Percentiles rank a stretch among this genome's conserved stretches.
Conservation (phyloP, 2,329 filamentous ascomycete genomes). For the Chaetomiaceae sp. region DNA sequence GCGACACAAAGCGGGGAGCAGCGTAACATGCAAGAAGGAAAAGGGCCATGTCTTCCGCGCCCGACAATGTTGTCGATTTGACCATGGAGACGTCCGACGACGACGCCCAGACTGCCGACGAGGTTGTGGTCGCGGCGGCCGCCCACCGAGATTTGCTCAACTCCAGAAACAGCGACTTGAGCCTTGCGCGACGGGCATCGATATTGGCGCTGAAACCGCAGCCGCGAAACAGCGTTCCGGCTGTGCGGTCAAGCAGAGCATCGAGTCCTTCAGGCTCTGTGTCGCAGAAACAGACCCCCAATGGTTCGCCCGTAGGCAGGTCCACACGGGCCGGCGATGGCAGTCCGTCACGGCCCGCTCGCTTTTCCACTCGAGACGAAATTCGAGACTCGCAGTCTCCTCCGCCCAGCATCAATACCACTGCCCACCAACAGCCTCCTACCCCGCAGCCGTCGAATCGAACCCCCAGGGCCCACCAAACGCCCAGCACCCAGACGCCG, state of each 20-base stretch:
- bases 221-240: background rate
- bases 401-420: conserved; percentile 3
- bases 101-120: conserved; percentile 6
- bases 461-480: conserved; percentile 13
- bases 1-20: background rate
- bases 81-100: conserved; percentile 17
- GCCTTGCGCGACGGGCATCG: background rate
- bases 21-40: conserved; percentile 1
- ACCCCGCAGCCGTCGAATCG: conserved; percentile 14
- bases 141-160: background rate
- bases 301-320: conserved; percentile 7
- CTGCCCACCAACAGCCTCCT: conserved; percentile 8
- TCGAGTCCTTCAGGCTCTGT: conserved; percentile 3
- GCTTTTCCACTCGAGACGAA: conserved; percentile 7
- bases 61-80: conserved; percentile 13
- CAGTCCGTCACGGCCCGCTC: conserved; percentile 17
- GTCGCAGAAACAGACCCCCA: conserved; percentile 2
- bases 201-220: background rate
- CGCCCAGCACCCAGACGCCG: conserved; percentile 19
- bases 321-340: conserved; percentile 2
- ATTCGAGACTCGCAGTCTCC: conserved; percentile 21
- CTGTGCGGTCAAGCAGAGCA: background rate
- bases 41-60: conserved; percentile 1
- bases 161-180: background rate
- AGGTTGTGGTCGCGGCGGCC: conserved; percentile 9